These are phyloP conservation scores for Geotrichum histeridarum DNA, from an alignment of 1,139 yeast genomes.

Conservation along the genomic window DNA sequence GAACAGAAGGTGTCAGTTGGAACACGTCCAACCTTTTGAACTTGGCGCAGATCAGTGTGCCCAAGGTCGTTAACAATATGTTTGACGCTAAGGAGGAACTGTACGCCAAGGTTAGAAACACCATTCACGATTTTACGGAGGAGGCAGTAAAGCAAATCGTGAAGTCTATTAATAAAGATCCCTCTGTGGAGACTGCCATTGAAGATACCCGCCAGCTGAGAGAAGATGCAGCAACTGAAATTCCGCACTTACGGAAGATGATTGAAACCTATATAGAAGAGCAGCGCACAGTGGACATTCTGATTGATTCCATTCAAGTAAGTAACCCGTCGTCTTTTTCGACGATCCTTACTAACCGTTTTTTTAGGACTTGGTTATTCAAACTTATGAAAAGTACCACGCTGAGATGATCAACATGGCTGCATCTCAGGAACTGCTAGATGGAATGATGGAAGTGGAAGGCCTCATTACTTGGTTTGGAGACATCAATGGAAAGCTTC, in stretches of 20 bases:
- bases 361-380: constrained; percentile 44
- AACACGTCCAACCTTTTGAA: constrained; percentile 47
- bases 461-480: constrained; percentile 53
- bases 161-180: constrained; percentile 35
- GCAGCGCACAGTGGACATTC: constrained; percentile 44
- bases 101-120: constrained; percentile 63
- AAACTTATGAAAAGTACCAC: constrained; percentile 46
- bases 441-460: constrained; percentile 32
- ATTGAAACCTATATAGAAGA: constrained; percentile 47
- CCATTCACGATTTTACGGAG: constrained; percentile 60
- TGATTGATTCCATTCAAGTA: constrained; percentile 54
- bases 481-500: constrained; percentile 40
- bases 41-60: constrained; percentile 65
- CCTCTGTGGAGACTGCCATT: constrained; percentile 29
- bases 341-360: not conserved
- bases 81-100: constrained; percentile 78
- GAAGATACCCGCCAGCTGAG: constrained; percentile 43
- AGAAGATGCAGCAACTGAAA: constrained; percentile 45
- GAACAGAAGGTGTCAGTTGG: constrained; percentile 32
- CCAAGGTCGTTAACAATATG: constrained; percentile 79
- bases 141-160: constrained; percentile 36
- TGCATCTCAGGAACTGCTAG: constrained; percentile 26
- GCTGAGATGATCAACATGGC: constrained; percentile 28
- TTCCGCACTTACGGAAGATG: constrained; percentile 54
- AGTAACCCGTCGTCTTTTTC: not conserved